Conservation (phyloP, 2,329 filamentous ascomycete species). For the Nemania bipapillata region DNA sequence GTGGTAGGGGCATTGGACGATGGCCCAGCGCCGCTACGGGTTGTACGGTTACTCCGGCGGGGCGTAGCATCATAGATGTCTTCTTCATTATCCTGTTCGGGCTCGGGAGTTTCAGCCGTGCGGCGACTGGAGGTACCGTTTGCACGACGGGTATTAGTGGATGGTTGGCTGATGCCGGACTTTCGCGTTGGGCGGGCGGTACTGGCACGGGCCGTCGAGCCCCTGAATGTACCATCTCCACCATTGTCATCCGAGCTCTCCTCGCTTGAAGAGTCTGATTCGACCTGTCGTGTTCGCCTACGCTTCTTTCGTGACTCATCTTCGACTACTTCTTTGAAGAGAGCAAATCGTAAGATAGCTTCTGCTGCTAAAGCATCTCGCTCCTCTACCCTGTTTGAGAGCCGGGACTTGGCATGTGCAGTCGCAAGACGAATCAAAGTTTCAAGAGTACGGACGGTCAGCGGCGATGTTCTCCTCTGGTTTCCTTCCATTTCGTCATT, state of each 20-base stretch:
- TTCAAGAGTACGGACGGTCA: conserved; percentile 96
- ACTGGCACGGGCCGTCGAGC: conserved; percentile 55
- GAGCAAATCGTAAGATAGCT: conserved; percentile 87
- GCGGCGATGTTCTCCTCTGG: conserved; percentile 89
- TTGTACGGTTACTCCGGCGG: conserved; percentile 58
- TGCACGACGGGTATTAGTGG: conserved; percentile 45
- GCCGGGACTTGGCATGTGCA: conserved; percentile 90
- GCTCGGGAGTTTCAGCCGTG: conserved; percentile 49
- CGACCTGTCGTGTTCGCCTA: conserved; percentile 72
- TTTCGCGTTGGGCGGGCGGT: conserved; percentile 52
- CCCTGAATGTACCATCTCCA: conserved; percentile 49
- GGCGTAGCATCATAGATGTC: conserved; percentile 59
- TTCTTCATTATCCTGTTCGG: conserved; percentile 61
- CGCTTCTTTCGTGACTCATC: conserved; percentile 84
- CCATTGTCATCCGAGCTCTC: conserved; percentile 70
- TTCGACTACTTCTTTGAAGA: conserved; percentile 94
- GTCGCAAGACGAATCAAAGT: conserved; percentile 98
- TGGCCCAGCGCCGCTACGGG: conserved; percentile 51
- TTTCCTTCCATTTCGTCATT: conserved; percentile 97
- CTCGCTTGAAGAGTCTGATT: conserved; percentile 68
- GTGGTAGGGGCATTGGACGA: conserved; percentile 52
- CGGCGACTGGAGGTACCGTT: conserved; percentile 47
- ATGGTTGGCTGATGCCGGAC: conserved; percentile 43
- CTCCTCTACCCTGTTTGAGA: conserved; percentile 89
- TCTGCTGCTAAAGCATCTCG: conserved; percentile 89